Evolutionary conservation across 345 rosid genomes (phyloP).

Genomic region (Microcos paniculata): DNA sequence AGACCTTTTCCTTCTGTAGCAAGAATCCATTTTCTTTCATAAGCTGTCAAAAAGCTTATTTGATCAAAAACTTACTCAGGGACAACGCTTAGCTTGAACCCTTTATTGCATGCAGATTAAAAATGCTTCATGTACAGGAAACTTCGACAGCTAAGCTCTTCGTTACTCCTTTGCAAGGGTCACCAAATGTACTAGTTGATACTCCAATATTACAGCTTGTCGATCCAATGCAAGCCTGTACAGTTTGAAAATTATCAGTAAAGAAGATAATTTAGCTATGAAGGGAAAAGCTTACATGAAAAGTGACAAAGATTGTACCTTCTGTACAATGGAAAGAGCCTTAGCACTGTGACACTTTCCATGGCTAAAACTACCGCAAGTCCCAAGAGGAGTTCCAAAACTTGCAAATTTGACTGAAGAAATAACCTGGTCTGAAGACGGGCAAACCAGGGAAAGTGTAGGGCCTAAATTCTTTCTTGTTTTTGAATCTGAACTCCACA

Average conservation of each 20-base stretch:
- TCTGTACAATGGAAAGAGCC: slow-evolving; percentile 55
- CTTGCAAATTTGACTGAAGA: slow-evolving; percentile 79
- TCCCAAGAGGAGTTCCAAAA: slow-evolving; percentile 80
- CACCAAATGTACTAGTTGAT: slow-evolving; percentile 60
- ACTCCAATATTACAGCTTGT: slow-evolving; percentile 72
- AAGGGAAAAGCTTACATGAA: not conserved
- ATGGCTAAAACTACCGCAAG: slow-evolving; percentile 71
- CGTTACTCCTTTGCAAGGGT: slow-evolving; percentile 68
- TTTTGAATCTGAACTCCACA: slow-evolving; percentile 60
- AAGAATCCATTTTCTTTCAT: not conserved
- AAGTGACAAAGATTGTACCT: slow-evolving; percentile 40
- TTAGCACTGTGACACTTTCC: slow-evolving; percentile 58
- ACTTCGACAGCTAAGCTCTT: slow-evolving; percentile 95
- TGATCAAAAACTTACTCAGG: not conserved
- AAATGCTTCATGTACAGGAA: slow-evolving; percentile 48
- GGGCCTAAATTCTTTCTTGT: slow-evolving; percentile 40
- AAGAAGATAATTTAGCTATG: not conserved
- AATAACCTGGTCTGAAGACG: slow-evolving; percentile 61
- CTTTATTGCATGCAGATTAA: not conserved
- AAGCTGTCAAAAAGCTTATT: not conserved
- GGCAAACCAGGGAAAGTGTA: slow-evolving; percentile 53
- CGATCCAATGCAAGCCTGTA: slow-evolving; percentile 86
- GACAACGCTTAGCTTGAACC: not conserved
- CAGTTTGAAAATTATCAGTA: slow-evolving; percentile 3
- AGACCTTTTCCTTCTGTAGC: not conserved